Evolutionary conservation across 2,329 filamentous ascomycete genomes (phyloP), one percentile per base, ranked within the genome.

Genomic region (Hirsutella minnesotensis): DNA sequence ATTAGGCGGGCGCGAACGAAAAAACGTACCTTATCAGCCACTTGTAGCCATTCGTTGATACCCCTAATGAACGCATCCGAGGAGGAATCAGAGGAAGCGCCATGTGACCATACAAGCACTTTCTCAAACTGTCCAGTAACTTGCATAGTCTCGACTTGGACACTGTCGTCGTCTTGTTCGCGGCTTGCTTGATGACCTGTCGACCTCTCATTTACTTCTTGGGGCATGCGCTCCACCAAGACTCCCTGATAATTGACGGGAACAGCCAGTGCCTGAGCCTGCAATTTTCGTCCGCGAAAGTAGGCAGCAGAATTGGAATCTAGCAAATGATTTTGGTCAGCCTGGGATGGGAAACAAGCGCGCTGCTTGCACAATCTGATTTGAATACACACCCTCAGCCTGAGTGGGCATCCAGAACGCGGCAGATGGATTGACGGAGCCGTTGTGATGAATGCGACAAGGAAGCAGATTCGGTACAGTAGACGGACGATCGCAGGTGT

Each of bases 41-140:
- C 77, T 10, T 69, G 68, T 44, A 94, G 68, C 87, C 88, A 95
- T 61, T 95, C 88, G 50, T 81, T 74, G 36, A 94, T 66, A 0
- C 82, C 79, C 57, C 83, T 81, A 4, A 86, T 68, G 57, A 87
- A 92, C 1, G 74, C 68, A 61, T 95, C 86, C 5, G 65, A 64
- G 22, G 69, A 68, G 1, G 70, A 69, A 46, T 82, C 78, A 5
- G 79, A 79, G 40, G 76, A 53, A 1, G 65, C 61, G 51, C 92
- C 88, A 59, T 95, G 88, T 0, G 76, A 81, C 89, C 89, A 96
- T n/a, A 95, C 72, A 3, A 86, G 64, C 40, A 95, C 59, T 43
- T 83, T 70, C 7, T 87, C 77, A 56, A 95, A 95, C 15, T 70
- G 70, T 1, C 78, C 79, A 18, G 79, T 68, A 36, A 77, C 67